These are phyloP conservation scores for Ophiocordyceps robertsii DNA, from an alignment of 2,329 filamentous ascomycete species.

Conservation along the genomic window DNA sequence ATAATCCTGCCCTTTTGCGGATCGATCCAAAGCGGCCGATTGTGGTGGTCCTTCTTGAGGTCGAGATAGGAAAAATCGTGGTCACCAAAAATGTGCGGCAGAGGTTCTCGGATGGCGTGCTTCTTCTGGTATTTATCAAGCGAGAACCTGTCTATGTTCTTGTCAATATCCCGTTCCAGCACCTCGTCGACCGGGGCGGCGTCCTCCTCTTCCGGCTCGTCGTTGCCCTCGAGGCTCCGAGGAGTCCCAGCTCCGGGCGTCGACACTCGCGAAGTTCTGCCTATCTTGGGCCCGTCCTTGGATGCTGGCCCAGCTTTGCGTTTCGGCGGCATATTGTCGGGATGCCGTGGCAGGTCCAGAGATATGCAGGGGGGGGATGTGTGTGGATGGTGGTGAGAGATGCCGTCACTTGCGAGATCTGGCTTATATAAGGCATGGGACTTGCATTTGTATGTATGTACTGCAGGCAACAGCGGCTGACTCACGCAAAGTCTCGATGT, in stretches of 20 bases:
- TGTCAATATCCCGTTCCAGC: constrained; percentile 40
- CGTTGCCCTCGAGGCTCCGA: constrained; percentile 41
- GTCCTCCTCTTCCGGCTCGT: constrained; percentile 35
- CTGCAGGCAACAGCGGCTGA: not conserved
- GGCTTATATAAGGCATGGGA: not conserved
- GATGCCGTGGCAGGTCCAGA: constrained; percentile 7
- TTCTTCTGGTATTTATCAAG: constrained; percentile 36
- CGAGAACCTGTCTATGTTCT: constrained; percentile 47
- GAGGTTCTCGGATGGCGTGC: constrained; percentile 27
- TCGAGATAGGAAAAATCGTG: constrained; percentile 69
- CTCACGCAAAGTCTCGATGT: not conserved
- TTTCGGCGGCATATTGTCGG: constrained; percentile 49
- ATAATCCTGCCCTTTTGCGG: constrained; percentile 77
- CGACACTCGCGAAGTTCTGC: constrained; percentile 41
- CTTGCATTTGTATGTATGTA: too few relatives aligned
- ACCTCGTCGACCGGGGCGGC: constrained; percentile 36
- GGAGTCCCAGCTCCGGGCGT: constrained; percentile 49
- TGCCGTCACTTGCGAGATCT: not conserved
- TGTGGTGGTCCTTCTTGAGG: constrained; percentile 78
- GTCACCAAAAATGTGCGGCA: constrained; percentile 32
- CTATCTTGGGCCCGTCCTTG: constrained; percentile 37
- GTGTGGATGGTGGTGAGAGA: not conserved
- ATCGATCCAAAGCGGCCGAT: constrained; percentile 89
- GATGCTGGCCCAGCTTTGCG: constrained; percentile 46
- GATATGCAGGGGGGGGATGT: not conserved